Conservation (phyloP, 257 asterid genomes). For the Schizonepeta tenuifolia region DNA sequence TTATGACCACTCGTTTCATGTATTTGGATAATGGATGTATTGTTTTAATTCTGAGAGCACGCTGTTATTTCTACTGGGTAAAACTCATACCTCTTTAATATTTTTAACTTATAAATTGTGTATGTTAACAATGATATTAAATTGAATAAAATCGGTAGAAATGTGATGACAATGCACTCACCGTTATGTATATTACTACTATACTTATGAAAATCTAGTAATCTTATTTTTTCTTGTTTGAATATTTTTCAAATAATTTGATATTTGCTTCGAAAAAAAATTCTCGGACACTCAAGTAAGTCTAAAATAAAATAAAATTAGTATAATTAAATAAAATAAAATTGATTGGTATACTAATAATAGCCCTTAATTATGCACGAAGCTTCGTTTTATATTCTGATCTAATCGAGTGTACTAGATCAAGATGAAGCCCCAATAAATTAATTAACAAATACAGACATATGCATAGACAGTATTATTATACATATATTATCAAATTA, state of each 20-base stretch:
- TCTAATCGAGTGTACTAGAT: background rate
- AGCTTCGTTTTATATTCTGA: conserved; percentile 1
- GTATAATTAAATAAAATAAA: background rate
- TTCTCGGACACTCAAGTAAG: background rate
- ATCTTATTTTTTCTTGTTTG: too few species aligned
- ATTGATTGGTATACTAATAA: background rate
- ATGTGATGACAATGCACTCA: too few species aligned
- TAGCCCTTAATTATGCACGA: background rate
- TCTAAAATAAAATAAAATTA: background rate
- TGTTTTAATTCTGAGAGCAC: too few species aligned
- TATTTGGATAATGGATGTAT: too few species aligned
- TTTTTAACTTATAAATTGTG: too few species aligned
- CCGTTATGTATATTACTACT: too few species aligned
- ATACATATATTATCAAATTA: background rate
- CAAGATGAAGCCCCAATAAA: background rate
- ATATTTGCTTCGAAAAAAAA: background rate
- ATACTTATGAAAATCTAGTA: too few species aligned
- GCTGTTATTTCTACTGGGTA: too few species aligned
- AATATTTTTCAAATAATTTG: too few species aligned
- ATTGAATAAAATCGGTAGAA: too few species aligned
- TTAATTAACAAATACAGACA: background rate
- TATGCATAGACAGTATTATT: background rate
- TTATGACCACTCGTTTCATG: background rate
- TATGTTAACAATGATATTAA: too few species aligned
- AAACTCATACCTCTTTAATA: too few species aligned